phyloP scores from a whole-genome alignment of 1,284 basidiomycete species.

The Amylostereum chailletii region DNA sequence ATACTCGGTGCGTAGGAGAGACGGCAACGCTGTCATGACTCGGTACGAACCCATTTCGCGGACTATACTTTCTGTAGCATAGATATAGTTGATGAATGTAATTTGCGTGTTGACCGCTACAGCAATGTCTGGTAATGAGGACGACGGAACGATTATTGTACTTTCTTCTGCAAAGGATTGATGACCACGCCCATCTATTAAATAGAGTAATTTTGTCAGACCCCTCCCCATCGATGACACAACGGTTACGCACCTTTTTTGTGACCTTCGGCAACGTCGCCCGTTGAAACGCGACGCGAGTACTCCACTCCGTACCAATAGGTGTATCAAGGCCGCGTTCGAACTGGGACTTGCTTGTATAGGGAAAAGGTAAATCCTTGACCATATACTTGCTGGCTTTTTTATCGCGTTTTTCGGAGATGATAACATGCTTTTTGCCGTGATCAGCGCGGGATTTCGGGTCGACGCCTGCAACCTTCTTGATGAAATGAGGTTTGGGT shows the following conservation, averaged over 20 bases:
- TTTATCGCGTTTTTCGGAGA: slow-evolving; percentile 90
- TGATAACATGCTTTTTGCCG: slow-evolving; percentile 81
- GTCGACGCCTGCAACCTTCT: slow-evolving; percentile 76
- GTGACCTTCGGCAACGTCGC: slow-evolving; percentile 78
- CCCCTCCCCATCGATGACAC: background rate
- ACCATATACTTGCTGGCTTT: slow-evolving; percentile 85
- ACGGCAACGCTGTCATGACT: too few relatives aligned
- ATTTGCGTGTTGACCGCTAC: too few relatives aligned
- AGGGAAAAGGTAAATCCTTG: slow-evolving; percentile 89
- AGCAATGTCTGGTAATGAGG: too few relatives aligned
- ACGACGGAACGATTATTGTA: slow-evolving; percentile 25
- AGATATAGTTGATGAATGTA: too few relatives aligned
- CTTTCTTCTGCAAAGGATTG: slow-evolving; percentile 54
- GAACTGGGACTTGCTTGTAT: slow-evolving; percentile 54
- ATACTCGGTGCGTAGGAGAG: slow-evolving; percentile 20
- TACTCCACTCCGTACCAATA: slow-evolving; percentile 87
- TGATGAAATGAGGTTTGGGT: slow-evolving; percentile 62
- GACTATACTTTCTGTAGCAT: too few relatives aligned
- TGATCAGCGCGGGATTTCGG: slow-evolving; percentile 77
- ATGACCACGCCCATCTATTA: slow-evolving; percentile 68
- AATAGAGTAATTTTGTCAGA: slow-evolving; percentile 6
- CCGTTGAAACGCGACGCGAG: slow-evolving; percentile 78
- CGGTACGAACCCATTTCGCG: too few relatives aligned
- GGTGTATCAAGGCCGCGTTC: slow-evolving; percentile 44
- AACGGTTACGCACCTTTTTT: slow-evolving; percentile 61